A percentile compares a stretch with the other conserved stretches of the same genome.
phyloP scores from a whole-genome alignment of 441 rosid genomes.

The Dalechampia spathulata region DNA sequence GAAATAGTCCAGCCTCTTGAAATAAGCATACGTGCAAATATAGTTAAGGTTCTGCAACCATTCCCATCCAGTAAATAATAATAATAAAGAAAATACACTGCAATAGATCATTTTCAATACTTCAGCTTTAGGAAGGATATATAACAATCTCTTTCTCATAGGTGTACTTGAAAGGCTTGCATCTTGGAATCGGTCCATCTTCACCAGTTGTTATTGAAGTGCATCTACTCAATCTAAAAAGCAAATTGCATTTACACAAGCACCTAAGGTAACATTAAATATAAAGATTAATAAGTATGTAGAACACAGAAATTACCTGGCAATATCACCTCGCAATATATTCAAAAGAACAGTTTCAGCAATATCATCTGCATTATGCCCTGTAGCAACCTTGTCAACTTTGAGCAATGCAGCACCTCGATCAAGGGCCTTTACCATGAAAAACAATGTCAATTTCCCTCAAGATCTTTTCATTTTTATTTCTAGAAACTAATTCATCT shows the following conservation, averaged over 20 bases:
- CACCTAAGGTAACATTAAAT: constrained; percentile 1
- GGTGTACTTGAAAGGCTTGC: constrained; percentile 92
- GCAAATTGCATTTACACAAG: constrained; percentile 5
- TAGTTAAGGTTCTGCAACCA: constrained; percentile 48
- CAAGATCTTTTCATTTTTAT: not conserved
- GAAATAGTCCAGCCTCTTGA: constrained; percentile 94
- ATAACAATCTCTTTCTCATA: constrained; percentile 96
- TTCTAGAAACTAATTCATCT: not conserved
- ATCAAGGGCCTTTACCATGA: constrained; percentile 69
- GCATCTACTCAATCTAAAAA: constrained; percentile 66
- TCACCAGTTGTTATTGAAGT: constrained; percentile 80
- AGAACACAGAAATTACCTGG: constrained; percentile 41
- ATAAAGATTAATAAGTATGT: not conserved
- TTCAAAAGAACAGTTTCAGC: constrained; percentile 88
- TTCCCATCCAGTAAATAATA: not conserved
- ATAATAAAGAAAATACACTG: not conserved
- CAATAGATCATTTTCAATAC: constrained; percentile 9
- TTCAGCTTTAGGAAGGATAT: constrained; percentile 51
- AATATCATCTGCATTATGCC: constrained; percentile 80
- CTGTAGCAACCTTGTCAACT: constrained; percentile 71
- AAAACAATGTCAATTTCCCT: constrained; percentile 4
- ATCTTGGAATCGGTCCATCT: constrained; percentile 92
- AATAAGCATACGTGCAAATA: constrained; percentile 78
- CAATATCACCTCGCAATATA: constrained; percentile 72
- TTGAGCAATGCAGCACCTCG: constrained; percentile 78